Conservation (phyloP, 192 early-diverging fungal genomes). For the Blastocladiella britannica region DNA sequence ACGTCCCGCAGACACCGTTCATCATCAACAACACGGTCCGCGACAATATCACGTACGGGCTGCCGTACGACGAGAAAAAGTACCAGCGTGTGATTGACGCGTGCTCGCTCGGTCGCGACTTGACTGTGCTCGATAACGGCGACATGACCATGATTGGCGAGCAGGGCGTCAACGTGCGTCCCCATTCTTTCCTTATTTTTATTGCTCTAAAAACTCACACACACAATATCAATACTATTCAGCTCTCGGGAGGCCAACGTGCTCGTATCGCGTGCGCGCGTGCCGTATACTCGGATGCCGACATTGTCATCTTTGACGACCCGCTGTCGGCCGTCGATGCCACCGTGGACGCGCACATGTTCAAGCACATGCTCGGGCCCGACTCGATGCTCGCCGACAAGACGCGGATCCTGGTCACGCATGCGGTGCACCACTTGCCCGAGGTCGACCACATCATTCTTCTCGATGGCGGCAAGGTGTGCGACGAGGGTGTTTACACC, state of each 20-base stretch:
- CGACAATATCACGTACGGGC: constrained; percentile 54
- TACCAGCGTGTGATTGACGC: constrained; percentile 46
- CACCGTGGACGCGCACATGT: constrained; percentile 35
- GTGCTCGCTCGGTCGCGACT: constrained; percentile 49
- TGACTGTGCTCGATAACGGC: constrained; percentile 35
- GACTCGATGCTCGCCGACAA: constrained; percentile 30
- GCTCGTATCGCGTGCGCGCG: neutral
- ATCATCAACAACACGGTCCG: constrained; percentile 32
- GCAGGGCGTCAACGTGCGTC: too few species aligned
- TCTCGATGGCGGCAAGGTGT: constrained; percentile 5
- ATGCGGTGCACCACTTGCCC: constrained; percentile 13
- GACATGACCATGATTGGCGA: constrained; percentile 42
- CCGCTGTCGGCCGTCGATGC: constrained; percentile 22
- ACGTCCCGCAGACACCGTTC: neutral
- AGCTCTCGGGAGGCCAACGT: neutral
- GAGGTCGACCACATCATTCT: constrained; percentile 5
- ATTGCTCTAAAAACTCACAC: too few species aligned
- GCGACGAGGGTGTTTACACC: constrained; percentile 10
- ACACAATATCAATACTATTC: too few species aligned
- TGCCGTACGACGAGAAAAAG: constrained; percentile 27
- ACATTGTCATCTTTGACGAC: constrained; percentile 3
- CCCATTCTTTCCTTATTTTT: too few species aligned
- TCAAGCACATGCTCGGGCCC: constrained; percentile 31
- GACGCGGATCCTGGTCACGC: constrained; percentile 18
- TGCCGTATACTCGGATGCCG: constrained; percentile 1